These are phyloP conservation scores for Geosmithia putterillii DNA, from an alignment of 2,329 filamentous ascomycete species.

Conservation along the genomic window DNA sequence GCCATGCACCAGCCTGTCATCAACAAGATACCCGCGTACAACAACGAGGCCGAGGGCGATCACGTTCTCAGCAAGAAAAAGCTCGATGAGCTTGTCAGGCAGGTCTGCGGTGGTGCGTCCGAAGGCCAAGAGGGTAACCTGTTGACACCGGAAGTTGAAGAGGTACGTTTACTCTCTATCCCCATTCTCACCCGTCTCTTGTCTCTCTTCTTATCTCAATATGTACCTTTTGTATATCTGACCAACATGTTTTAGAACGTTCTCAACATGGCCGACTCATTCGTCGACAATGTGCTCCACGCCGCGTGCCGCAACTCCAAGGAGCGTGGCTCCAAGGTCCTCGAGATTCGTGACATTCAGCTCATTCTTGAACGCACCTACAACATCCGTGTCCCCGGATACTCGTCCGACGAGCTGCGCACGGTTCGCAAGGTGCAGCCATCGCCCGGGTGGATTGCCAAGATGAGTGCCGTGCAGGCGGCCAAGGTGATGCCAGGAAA, in stretches of 20 bases:
- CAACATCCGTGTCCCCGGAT: slow-evolving; percentile 88
- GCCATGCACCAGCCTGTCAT: slow-evolving; percentile 83
- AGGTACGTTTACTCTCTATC: slow-evolving; percentile 44
- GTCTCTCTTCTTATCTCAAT: no score
- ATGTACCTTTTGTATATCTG: neutral
- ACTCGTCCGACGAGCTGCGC: slow-evolving; percentile 85
- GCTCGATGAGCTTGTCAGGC: slow-evolving; percentile 84
- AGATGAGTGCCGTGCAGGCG: slow-evolving; percentile 93
- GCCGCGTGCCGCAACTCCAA: slow-evolving; percentile 85
- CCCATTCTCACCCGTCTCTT: neutral
- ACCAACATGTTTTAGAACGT: slow-evolving; percentile 50
- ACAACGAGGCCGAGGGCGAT: slow-evolving; percentile 83
- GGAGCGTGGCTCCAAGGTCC: slow-evolving; percentile 76
- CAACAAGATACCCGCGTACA: slow-evolving; percentile 67
- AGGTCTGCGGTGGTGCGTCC: slow-evolving; percentile 73
- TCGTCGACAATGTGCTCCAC: slow-evolving; percentile 83
- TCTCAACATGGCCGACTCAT: slow-evolving; percentile 81
- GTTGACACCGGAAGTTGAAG: slow-evolving; percentile 86
- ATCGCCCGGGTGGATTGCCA: slow-evolving; percentile 78
- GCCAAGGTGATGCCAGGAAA: slow-evolving; percentile 67
- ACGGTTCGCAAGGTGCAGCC: slow-evolving; percentile 92
- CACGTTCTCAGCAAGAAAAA: slow-evolving; percentile 96
- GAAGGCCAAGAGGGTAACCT: slow-evolving; percentile 64
- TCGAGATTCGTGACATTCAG: slow-evolving; percentile 81
- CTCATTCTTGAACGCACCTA: slow-evolving; percentile 74